phyloP scores from a whole-genome alignment of 192 early-diverging fungal genomes.

The Linnemannia elongata region DNA sequence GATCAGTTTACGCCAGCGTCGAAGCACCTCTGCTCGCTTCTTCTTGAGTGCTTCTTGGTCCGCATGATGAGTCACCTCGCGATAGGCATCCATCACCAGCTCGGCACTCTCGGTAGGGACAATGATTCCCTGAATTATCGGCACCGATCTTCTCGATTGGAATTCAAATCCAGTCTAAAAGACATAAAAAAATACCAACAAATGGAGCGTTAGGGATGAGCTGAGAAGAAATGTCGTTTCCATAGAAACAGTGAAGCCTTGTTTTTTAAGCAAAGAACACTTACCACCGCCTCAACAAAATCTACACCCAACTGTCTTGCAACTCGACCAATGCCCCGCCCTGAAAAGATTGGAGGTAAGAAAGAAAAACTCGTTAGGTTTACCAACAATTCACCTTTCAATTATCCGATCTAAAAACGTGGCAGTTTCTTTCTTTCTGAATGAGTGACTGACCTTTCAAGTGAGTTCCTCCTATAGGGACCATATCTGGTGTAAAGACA shows the following conservation, averaged over 20 bases:
- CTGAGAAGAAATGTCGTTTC: neutral
- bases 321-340: constrained; percentile 70
- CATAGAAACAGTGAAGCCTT: neutral
- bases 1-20: constrained; percentile 71
- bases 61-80: constrained; percentile 42
- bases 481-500: constrained; percentile 86
- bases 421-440: neutral
- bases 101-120: constrained; percentile 71
- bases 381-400: neutral
- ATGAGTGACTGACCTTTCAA: constrained; percentile 66
- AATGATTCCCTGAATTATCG: constrained; percentile 78
- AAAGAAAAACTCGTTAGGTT: neutral
- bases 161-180: constrained; percentile 82
- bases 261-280: constrained; percentile 27
- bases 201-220: neutral
- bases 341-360: constrained; percentile 31
- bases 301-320: constrained; percentile 85
- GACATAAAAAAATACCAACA: constrained; percentile 1
- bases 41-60: constrained; percentile 55
- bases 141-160: constrained; percentile 67
- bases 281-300: constrained; percentile 85
- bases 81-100: constrained; percentile 68
- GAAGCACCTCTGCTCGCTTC: constrained; percentile 58
- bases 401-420: neutral
- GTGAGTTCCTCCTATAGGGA: constrained; percentile 85